Conservation (phyloP, 2,329 filamentous ascomycete species). For the Cyphellophora europaea region DNA sequence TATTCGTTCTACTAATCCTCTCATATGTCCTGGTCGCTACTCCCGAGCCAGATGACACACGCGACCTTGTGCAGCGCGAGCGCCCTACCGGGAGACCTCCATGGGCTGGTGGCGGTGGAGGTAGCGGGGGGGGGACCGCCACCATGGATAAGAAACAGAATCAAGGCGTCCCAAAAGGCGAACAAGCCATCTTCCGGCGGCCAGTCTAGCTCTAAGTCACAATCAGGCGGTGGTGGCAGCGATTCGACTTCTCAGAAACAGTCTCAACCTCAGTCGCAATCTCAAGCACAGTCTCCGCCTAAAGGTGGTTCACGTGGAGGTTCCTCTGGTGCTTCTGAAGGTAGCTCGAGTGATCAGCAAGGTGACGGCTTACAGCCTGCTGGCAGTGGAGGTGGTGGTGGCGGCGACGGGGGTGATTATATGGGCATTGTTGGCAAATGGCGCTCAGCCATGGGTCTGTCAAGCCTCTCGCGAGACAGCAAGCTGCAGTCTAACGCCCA, state of each 20-base stretch:
- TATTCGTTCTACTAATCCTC: too few relatives aligned
- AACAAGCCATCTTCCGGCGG: neutral
- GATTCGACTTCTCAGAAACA: neutral
- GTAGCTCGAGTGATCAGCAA: neutral
- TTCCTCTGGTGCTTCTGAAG: neutral
- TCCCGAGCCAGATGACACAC: too few relatives aligned
- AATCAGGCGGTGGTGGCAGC: neutral
- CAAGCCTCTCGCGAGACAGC: slow-evolving; percentile 10
- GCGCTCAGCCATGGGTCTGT: slow-evolving; percentile 12
- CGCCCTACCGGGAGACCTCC: too few relatives aligned
- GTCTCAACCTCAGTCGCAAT: neutral
- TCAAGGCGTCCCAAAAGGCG: too few relatives aligned
- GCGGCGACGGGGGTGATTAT: slow-evolving; percentile 6
- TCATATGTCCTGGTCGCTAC: too few relatives aligned
- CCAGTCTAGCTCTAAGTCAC: neutral
- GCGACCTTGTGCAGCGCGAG: too few relatives aligned
- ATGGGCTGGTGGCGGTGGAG: too few relatives aligned
- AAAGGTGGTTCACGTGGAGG: neutral
- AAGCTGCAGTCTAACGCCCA: slow-evolving; percentile 16
- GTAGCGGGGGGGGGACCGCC: too few relatives aligned
- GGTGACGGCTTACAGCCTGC: neutral
- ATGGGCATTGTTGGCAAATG: slow-evolving; percentile 12
- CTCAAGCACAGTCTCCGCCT: neutral
- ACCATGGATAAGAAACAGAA: too few relatives aligned
- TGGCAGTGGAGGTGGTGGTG: neutral